phyloP scores from a whole-genome alignment of 352 stramenopile species.

The Globisporangium emineosum region DNA sequence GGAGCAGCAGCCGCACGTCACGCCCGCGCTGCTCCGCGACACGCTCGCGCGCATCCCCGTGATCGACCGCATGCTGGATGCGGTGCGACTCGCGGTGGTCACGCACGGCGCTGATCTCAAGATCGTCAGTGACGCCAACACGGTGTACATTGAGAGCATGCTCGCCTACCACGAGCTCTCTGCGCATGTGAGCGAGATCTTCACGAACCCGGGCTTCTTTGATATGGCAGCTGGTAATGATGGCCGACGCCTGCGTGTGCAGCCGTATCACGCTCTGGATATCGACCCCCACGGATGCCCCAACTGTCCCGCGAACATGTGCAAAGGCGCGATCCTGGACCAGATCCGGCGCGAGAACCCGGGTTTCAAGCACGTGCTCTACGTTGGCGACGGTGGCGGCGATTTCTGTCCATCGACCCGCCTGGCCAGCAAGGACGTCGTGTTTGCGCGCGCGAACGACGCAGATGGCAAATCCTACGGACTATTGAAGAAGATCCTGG shows the following conservation, averaged over 20 bases:
- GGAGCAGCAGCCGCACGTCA: slow-evolving; percentile 34
- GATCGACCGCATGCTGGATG: slow-evolving; percentile 66
- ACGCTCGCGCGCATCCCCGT: slow-evolving; percentile 54
- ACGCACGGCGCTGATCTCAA: slow-evolving; percentile 39
- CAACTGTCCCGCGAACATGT: slow-evolving; percentile 76
- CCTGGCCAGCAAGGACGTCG: slow-evolving; percentile 40
- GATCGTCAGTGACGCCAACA: slow-evolving; percentile 82
- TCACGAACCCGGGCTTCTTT: slow-evolving; percentile 57
- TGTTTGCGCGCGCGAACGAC: slow-evolving; percentile 63
- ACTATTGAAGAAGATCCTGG: slow-evolving; percentile 48
- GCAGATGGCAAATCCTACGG: slow-evolving; percentile 44
- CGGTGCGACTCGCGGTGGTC: slow-evolving; percentile 42
- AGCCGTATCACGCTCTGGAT: slow-evolving; percentile 45
- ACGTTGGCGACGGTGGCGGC: slow-evolving; percentile 66
- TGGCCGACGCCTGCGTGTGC: slow-evolving; percentile 38
- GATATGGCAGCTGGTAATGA: slow-evolving; percentile 18
- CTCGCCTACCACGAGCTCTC: slow-evolving; percentile 36
- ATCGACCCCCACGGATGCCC: slow-evolving; percentile 45
- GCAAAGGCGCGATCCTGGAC: slow-evolving; percentile 72
- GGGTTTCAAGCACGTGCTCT: slow-evolving; percentile 47
- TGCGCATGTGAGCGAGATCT: slow-evolving; percentile 38
- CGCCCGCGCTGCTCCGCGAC: slow-evolving; percentile 31
- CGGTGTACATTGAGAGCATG: slow-evolving; percentile 79
- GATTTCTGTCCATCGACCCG: slow-evolving; percentile 67
- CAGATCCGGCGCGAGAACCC: slow-evolving; percentile 27